Base-by-base conservation (phyloP, 805 yeast species). In the Myxozyma neotropica region DNA sequence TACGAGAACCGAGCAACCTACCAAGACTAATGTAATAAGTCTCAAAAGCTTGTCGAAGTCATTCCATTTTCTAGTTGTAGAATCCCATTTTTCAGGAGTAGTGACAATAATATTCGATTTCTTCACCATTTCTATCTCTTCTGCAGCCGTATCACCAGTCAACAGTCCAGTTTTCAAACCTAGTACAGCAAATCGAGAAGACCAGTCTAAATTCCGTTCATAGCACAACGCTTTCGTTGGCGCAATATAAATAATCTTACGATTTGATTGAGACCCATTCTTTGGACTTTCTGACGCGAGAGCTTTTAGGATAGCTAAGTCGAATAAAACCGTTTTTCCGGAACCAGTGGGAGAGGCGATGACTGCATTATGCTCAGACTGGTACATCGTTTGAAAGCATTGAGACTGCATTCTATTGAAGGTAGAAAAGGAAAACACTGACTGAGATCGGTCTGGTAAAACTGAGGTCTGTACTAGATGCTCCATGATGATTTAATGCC, bases 41-140 rank as follows among this genome's bases (percentile, higher is more conserved):
- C 75, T 71, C 65, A 80, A 75, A 17, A 78, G 58, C 33, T 70
- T 73, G 24, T 57, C 61, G 27, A 52, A 79, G 63, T 81, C 83
- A 1, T 71, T 66, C 82, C 83, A 78, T 63, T 77, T 78, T 63
- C 86, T 72, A 0, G 86, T 81, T 57, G 82, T 71, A 45, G 80
- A 72, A 65, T 83, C 86, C 85, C 85, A 82, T 68, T 83, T 83
- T 68, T 83, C 87, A 3, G 87, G 86, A 0, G 87, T 83, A 1
- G 85, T 78, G 7, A 83, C 78, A 8, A 83, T 81, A 3, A 83
- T 74, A 57, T 80, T 80, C 1, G 83, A 77, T n/a, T 71, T 75
- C 68, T 76, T 76, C 2, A 79, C 81, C 40, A 70, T 73, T 12
- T 78, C 83, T 4, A 79, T 72, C 43, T 81, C 83, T 2, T 73